Percentiles rank a stretch among this genome's conserved stretches.
Evolutionary conservation across 345 rosid species (phyloP).

Genomic region (Euphorbia tirucalli): DNA sequence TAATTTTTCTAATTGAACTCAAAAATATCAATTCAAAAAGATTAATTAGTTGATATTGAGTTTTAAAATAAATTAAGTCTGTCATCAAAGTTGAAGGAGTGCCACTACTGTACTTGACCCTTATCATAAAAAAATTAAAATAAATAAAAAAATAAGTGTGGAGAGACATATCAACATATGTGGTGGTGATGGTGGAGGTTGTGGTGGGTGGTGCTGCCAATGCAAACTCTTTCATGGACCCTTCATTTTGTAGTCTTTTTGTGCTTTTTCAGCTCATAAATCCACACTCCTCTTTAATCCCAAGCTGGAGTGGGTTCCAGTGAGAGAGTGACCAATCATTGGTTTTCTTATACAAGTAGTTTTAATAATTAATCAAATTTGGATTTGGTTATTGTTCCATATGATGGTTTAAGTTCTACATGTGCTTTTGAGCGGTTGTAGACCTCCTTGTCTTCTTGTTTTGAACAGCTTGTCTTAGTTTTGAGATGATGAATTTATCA

Average conservation of each 20-base stretch:
- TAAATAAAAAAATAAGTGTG: background rate
- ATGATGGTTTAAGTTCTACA: conserved; percentile 7
- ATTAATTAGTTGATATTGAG: too few species aligned
- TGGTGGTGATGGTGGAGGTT: conserved; percentile 13
- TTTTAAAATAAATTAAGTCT: too few species aligned
- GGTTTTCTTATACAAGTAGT: conserved; percentile 11
- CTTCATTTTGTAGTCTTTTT: conserved; percentile 10
- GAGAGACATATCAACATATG: conserved; percentile 6
- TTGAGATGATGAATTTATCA: background rate
- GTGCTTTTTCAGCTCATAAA: conserved; percentile 17
- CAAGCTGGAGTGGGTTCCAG: conserved; percentile 21
- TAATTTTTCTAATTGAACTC: too few species aligned
- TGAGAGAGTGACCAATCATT: conserved; percentile 30
- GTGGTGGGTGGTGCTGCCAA: conserved; percentile 13
- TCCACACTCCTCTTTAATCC: conserved; percentile 12
- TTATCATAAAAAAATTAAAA: too few species aligned
- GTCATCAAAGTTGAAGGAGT: too few species aligned
- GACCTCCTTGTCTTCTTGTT: conserved; percentile 1
- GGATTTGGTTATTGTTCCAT: conserved; percentile 6
- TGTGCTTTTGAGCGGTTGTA: background rate
- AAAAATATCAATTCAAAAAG: too few species aligned
- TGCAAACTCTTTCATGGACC: conserved; percentile 28
- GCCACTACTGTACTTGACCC: too few species aligned
- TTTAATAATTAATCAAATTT: background rate
- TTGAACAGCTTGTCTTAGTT: conserved; percentile 3